Percentiles rank a stretch among this genome's conserved stretches.
These are phyloP conservation scores for Carex sylvatica DNA, from an alignment of 202 grass and related monocot species.

Conservation along the genomic window DNA sequence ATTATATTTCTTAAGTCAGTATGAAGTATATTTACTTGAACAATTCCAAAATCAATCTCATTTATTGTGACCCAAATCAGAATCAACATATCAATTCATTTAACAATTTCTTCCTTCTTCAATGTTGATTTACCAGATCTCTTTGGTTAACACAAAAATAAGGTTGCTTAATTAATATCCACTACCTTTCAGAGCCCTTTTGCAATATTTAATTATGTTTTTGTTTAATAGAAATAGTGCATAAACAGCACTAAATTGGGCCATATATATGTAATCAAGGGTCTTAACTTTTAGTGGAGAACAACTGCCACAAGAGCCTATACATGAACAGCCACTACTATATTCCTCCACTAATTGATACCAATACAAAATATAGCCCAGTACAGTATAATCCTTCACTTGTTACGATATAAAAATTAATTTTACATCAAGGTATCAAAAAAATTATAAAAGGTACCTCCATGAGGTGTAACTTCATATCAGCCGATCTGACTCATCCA, in stretches of 20 bases:
- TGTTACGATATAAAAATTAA: background rate
- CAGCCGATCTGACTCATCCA: constrained; percentile 80
- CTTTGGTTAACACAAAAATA: too few species aligned
- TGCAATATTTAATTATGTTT: background rate
- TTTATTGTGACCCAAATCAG: too few species aligned
- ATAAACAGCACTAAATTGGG: background rate
- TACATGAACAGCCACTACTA: background rate
- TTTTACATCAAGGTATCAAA: background rate
- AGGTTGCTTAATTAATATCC: too few species aligned
- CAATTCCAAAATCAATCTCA: too few species aligned
- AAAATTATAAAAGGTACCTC: constrained; percentile 42
- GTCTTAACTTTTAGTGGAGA: background rate
- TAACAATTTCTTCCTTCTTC: too few species aligned
- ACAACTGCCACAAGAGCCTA: background rate
- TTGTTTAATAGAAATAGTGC: background rate
- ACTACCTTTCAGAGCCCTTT: too few species aligned
- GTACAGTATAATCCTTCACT: background rate
- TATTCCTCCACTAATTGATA: background rate
- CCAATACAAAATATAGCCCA: background rate
- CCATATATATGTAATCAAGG: background rate
- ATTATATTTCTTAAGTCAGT: constrained; percentile 9
- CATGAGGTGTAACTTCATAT: constrained; percentile 93
- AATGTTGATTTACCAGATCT: too few species aligned
- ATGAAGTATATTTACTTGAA: constrained; percentile 50
- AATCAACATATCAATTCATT: too few species aligned